Conservation (phyloP, 148 eudicot genomes). For the Rhododendron williamsianum region DNA sequence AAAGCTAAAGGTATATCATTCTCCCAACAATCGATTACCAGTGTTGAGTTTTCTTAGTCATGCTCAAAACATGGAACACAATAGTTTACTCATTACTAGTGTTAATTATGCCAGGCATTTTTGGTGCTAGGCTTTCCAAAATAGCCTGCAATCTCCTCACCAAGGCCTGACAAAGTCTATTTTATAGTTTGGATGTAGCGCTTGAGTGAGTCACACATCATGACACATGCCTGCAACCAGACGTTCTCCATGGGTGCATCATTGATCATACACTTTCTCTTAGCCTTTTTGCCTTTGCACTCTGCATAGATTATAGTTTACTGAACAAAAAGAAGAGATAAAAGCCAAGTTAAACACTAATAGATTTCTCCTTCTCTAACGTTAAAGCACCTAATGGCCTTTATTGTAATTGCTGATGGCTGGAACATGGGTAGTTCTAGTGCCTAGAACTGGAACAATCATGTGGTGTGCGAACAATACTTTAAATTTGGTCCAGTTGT, state of each 20-base stretch:
- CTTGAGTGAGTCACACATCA: not conserved
- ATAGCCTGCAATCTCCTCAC: not conserved
- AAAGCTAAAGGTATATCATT: not conserved
- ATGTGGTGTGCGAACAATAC: not conserved
- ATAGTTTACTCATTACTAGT: not conserved
- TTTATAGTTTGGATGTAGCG: not conserved
- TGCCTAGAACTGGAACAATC: not conserved
- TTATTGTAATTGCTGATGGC: not conserved
- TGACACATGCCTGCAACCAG: not conserved
- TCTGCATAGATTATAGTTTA: not conserved
- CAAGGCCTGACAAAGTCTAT: not conserved
- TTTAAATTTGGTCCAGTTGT: not conserved
- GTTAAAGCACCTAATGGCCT: not conserved
- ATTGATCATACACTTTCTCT: not conserved
- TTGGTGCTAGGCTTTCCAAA: not conserved
- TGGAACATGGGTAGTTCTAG: not conserved
- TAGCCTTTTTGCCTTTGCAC: not conserved
- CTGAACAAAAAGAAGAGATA: not conserved
- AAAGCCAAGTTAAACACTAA: not conserved
- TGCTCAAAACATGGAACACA: not conserved
- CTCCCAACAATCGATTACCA: not conserved
- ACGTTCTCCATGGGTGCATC: not conserved
- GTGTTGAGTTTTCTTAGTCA: not conserved
- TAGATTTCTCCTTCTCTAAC: not conserved
- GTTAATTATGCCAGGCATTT: not conserved